Evolutionary conservation across 768 basidiomycete genomes (phyloP).

Genomic region (Suillus brevipes): DNA sequence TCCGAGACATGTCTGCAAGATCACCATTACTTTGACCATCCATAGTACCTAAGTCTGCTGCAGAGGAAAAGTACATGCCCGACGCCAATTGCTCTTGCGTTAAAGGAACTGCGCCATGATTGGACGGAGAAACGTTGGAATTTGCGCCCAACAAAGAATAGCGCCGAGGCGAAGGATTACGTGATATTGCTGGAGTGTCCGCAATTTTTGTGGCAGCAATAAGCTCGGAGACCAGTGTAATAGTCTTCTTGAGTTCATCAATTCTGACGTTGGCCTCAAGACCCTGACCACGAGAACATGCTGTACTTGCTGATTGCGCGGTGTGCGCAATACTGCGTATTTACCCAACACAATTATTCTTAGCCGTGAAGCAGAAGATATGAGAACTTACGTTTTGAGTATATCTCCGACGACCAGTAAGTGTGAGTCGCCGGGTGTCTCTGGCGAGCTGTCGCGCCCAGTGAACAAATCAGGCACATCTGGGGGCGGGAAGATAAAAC

Average conservation of each 20-base stretch:
- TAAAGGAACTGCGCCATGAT: slow-evolving; percentile 18
- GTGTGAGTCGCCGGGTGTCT: slow-evolving; percentile 44
- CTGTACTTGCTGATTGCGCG: slow-evolving; percentile 55
- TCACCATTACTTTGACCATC: slow-evolving; percentile 32
- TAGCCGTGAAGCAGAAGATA: not conserved
- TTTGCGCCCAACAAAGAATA: slow-evolving; percentile 36
- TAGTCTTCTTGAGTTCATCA: slow-evolving; percentile 55
- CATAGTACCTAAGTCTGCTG: slow-evolving; percentile 17
- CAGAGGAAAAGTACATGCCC: slow-evolving; percentile 20
- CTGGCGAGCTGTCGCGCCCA: slow-evolving; percentile 24
- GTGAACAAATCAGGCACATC: slow-evolving; percentile 24
- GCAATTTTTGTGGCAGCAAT: slow-evolving; percentile 45
- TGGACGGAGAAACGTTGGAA: slow-evolving; percentile 29
- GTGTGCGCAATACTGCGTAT: slow-evolving; percentile 57
- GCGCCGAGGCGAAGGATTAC: slow-evolving; percentile 29
- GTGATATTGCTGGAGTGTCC: slow-evolving; percentile 35
- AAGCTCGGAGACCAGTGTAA: slow-evolving; percentile 54
- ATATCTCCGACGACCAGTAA: slow-evolving; percentile 51
- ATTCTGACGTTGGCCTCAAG: slow-evolving; percentile 50
- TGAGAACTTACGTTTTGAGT: slow-evolving; percentile 50
- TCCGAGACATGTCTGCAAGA: slow-evolving; percentile 45
- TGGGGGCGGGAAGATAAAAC: slow-evolving; percentile 27
- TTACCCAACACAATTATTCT: slow-evolving; percentile 13
- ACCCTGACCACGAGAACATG: slow-evolving; percentile 48
- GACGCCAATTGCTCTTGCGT: slow-evolving; percentile 28